Evolutionary conservation across 306 rosid species (phyloP).

Genomic region (Trifolium dubium): DNA sequence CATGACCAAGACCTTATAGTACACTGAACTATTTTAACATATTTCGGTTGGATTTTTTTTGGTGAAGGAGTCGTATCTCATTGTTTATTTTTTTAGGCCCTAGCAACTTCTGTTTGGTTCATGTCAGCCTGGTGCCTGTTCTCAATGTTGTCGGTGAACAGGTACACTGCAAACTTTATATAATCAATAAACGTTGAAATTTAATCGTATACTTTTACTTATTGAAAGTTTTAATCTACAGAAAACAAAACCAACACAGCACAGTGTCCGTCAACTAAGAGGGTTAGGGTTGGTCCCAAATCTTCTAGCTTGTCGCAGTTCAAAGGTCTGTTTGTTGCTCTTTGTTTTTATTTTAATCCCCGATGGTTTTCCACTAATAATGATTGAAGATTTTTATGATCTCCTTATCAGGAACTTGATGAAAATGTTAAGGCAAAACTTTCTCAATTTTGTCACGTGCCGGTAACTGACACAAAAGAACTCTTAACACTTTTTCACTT

Average conservation of each 20-base stretch:
- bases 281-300: slow-evolving; percentile 78
- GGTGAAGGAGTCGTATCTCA: slow-evolving; percentile 7
- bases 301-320: slow-evolving; percentile 83
- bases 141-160: slow-evolving; percentile 84
- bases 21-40: slow-evolving; percentile 11
- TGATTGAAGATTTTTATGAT: slow-evolving; percentile 32
- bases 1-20: slow-evolving; percentile 17
- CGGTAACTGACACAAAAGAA: slow-evolving; percentile 60
- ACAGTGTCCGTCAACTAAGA: slow-evolving; percentile 82
- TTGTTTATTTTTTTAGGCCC: slow-evolving; percentile 54
- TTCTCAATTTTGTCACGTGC: slow-evolving; percentile 88
- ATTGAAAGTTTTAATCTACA: slow-evolving; percentile 42
- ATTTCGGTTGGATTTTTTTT: neutral
- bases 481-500: slow-evolving; percentile 31
- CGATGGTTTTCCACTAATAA: slow-evolving; percentile 4
- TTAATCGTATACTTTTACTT: slow-evolving; percentile 8
- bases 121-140: slow-evolving; percentile 87
- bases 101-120: slow-evolving; percentile 79
- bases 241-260: slow-evolving; percentile 92
- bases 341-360: slow-evolving; percentile 23
- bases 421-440: slow-evolving; percentile 73
- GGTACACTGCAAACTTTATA: slow-evolving; percentile 40
- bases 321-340: slow-evolving; percentile 58
- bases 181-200: slow-evolving; percentile 13
- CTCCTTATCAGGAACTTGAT: slow-evolving; percentile 64